Evolutionary conservation across 2,329 filamentous ascomycete species (phyloP), one percentile per base, ranked within the genome.

Genomic region (Epichloe sp.): DNA sequence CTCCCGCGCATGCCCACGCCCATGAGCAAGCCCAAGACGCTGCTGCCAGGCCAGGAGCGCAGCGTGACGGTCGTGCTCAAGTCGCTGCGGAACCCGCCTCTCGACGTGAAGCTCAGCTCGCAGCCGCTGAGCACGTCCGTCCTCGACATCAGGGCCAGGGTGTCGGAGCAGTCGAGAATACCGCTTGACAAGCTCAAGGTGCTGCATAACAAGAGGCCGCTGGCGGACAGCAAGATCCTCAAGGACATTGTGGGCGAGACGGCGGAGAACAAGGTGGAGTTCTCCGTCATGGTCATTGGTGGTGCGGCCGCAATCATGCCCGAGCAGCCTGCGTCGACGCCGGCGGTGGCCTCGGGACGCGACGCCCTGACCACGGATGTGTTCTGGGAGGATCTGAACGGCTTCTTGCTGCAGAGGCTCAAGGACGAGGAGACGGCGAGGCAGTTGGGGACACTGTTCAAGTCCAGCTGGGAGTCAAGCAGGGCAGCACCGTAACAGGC

Each of bases 371-470:
- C 79, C 61, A 84, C 80, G 12, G 79, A 84, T 6, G 82, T 77
- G 51, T 98, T 98, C 63, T 98, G 93, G 93, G 70, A 69, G 8
- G 93, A 97, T 70, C 67, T 98, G 56, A 81, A 82, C 62, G 85
- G 79, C 0, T 97, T 91, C 67, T 64, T 98, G 65, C 70, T 81
- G 62, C 86, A 90, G 71, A 79, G 88, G 64, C 69, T 95, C 59
- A 82, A 85, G 67, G 85, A 94, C 63, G 81, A 80, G 61, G 68
- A 68, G 52, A 67, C 75, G 62, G 86, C 85, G 1, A 78, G 79
- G 57, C 78, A 81, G 59, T 65, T 91, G 60, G 76, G 77, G 37
- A 71, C 65, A 5, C 64, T 86, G 21, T 96, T 96, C 63, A 84
- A 78, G 67, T 71, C 71, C 44, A 84, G 83, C 43, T 93, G 86